Evolutionary conservation across 2,329 filamentous ascomycete species (phyloP), one percentile per base, ranked within the genome.

Genomic region (Epichloe gansuensis): DNA sequence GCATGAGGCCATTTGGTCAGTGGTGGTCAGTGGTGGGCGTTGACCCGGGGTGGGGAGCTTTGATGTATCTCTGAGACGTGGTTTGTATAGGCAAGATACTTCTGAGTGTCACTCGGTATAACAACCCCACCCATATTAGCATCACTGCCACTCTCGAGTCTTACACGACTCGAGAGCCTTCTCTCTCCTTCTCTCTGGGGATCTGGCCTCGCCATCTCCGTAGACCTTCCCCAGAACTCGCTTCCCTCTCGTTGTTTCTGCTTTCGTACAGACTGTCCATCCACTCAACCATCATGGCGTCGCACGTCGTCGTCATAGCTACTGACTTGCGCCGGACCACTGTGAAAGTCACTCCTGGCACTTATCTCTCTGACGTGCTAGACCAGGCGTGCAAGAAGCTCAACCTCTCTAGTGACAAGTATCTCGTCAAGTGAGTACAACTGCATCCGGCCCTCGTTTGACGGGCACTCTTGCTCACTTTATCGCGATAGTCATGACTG

Each of bases 301-400:
- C 89, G 50, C 86, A 93, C 66, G 89, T 97, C 53, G 85, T 90
- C 60, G 88, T 97, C 50, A 83, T 95, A 58, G 84, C 91, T 66
- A 81, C 85, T 40, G 82, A 87, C 59, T 78, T 90, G 59, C 83
- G 86, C 59, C 80, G 89, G 60, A 80, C 83, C 49, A 86, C 80
- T 42, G 76, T 98, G 68, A 95, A 95, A 68, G 90, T 93, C 52
- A 85, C 77, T 0, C 89, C 89, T 0, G 77, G 78, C 52, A 95
- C 84, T 57, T 85, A 88, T 60, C 72, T 98, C 59, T 85, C 85
- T 53, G 90, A 96, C 64, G 79, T 98, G 2, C 75, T 95, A 17
- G 80, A 88, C 55, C 86, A 97, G 68, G 91, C 91, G 45, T 97
- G 91, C 66, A 75, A 75, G 59, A 95, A 91, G 71, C 79, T 95